These are phyloP conservation scores for Colletotrichum tabaci DNA, from an alignment of 2,329 filamentous ascomycete species.

Conservation along the genomic window DNA sequence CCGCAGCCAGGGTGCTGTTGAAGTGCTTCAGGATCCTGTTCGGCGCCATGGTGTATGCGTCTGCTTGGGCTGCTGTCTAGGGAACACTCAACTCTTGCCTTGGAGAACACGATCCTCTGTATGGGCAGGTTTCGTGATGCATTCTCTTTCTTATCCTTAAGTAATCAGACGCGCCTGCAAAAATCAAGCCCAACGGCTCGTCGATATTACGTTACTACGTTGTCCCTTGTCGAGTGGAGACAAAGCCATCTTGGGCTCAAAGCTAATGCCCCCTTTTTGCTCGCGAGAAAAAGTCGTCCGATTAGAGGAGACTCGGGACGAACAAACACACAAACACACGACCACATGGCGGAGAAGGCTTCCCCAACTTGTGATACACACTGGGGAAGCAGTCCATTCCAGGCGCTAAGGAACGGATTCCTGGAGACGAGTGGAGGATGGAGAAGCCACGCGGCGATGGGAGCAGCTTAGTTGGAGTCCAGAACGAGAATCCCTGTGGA, in stretches of 20 bases:
- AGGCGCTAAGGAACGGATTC: neutral
- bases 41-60: conserved; percentile 10
- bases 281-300: conserved; percentile 18
- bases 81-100: neutral
- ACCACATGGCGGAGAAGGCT: conserved; percentile 22
- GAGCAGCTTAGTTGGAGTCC: conserved; percentile 7
- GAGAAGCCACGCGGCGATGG: conserved; percentile 1
- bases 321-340: conserved; percentile 26
- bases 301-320: conserved; percentile 2
- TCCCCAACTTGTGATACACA: conserved; percentile 24
- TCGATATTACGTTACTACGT: conserved; percentile 26
- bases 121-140: neutral
- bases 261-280: conserved; percentile 14
- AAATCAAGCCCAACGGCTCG: neutral
- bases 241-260: neutral
- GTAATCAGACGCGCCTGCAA: conserved; percentile 22
- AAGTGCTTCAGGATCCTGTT: conserved; percentile 36
- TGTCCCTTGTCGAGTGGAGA: conserved; percentile 26
- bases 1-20: conserved; percentile 40
- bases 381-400: conserved; percentile 20
- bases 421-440: conserved; percentile 7
- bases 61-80: neutral
- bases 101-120: neutral
- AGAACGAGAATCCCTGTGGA: conserved; percentile 21
- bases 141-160: conserved; percentile 18